Evolutionary conservation across 2,329 filamentous ascomycete species (phyloP).

Genomic region (Helotiales sp.): DNA sequence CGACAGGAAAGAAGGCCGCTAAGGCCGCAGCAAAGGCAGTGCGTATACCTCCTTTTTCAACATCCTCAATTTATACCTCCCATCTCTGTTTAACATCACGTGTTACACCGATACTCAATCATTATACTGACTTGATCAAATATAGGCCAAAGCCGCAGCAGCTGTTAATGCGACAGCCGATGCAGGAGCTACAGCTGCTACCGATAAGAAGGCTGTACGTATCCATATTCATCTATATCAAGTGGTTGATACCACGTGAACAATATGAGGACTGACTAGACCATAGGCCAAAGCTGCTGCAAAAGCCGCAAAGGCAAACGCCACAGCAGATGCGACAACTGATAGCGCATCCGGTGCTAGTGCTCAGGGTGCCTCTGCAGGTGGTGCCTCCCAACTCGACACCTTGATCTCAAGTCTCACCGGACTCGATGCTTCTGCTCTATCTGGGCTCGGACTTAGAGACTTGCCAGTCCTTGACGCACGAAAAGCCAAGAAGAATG

Average conservation of each 20-base stretch:
- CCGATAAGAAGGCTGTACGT: neutral
- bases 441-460: conserved; percentile 19
- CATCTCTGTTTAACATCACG: neutral
- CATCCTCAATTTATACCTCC: neutral
- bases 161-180: too few relatives aligned
- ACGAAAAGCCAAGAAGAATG: conserved; percentile 23
- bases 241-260: too few relatives aligned
- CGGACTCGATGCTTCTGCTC: conserved; percentile 16
- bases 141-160: too few relatives aligned
- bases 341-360: too few relatives aligned
- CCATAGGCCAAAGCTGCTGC: neutral
- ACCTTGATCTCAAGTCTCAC: conserved; percentile 23
- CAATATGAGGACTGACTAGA: too few relatives aligned
- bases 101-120: too few relatives aligned
- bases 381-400: conserved; percentile 6
- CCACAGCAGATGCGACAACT: too few relatives aligned
- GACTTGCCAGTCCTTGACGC: conserved; percentile 18
- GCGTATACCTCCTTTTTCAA: neutral
- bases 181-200: too few relatives aligned
- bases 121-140: too few relatives aligned
- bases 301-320: neutral
- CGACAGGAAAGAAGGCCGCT: conserved; percentile 17
- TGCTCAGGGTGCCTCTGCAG: too few relatives aligned
- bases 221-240: neutral
- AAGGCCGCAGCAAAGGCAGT: conserved; percentile 1